A percentile compares a stretch with the other conserved stretches of the same genome.
Evolutionary conservation across 257 asterid species (phyloP).

Genomic region (Jaltomata sinuosa): DNA sequence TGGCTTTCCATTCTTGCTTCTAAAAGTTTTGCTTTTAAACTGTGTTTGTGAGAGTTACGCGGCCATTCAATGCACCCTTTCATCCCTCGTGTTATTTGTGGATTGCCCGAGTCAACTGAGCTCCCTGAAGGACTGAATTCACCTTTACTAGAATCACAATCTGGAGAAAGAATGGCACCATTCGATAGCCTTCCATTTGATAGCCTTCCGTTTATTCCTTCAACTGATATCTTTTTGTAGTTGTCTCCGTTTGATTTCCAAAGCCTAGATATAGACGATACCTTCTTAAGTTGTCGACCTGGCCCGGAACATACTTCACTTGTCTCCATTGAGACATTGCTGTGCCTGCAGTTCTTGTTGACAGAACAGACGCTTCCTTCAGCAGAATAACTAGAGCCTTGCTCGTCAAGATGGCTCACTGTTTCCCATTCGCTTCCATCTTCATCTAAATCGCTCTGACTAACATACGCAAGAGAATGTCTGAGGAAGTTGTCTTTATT

Average conservation of each 20-base stretch:
- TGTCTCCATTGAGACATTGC: conserved; percentile 30
- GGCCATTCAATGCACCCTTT: conserved; percentile 96
- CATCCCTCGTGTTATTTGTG: conserved; percentile 55
- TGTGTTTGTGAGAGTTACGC: conserved; percentile 45
- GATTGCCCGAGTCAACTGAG: conserved; percentile 53
- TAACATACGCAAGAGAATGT: conserved; percentile 17
- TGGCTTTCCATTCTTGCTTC: conserved; percentile 85
- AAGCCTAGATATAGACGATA: conserved; percentile 40
- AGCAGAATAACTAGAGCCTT: conserved; percentile 47
- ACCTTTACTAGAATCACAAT: conserved; percentile 33
- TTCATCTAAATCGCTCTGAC: conserved; percentile 41
- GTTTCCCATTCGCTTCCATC: conserved; percentile 78
- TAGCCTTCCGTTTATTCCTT: conserved; percentile 28
- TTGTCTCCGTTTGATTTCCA: conserved; percentile 61
- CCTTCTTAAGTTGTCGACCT: conserved; percentile 32
- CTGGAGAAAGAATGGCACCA: conserved; percentile 38
- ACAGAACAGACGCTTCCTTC: conserved; percentile 46
- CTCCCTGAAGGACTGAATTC: conserved; percentile 55
- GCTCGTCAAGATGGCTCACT: conserved; percentile 58
- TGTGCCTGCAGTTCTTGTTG: conserved; percentile 17
- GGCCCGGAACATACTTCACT: conserved; percentile 32
- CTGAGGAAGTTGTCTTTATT: conserved; percentile 20
- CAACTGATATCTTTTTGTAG: conserved; percentile 31
- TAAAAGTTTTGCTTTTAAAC: conserved; percentile 63
- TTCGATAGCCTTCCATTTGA: conserved; percentile 38